Evolutionary conservation across 192 early-diverging fungal species (phyloP), one percentile per base, ranked within the genome.

Genomic region (Mortierella alpina): DNA sequence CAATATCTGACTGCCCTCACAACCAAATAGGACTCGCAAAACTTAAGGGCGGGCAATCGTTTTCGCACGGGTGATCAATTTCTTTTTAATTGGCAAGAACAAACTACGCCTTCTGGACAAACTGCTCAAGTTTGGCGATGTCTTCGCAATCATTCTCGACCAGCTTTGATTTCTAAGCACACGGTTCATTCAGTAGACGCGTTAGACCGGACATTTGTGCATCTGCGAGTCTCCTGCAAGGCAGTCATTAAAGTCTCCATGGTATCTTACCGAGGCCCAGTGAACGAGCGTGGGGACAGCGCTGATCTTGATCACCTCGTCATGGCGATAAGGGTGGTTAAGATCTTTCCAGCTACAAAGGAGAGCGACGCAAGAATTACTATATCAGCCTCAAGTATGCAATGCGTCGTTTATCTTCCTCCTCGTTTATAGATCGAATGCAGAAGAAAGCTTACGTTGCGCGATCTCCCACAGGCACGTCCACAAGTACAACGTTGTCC

Each of bases 211-310:
- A 31, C 31, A 31, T 31, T 31, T 31, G 1, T 31, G 31, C 31
- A 31, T 3, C 31, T 31, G 31, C 31, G 31, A 31, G 31, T 31
- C 31, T 31, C 31, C 31, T 31, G 31, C 31, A 31, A 31, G 3
- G 31, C 31, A 31, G 31, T 3, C 31, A 31, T 31, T 31, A 18
- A 55, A 8, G n/a, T 1, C 3, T n/a, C 22, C 15, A 20, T 18
- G 22, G 12, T 18, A 42, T 53, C 73, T 48, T 76, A 76, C 74
- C 15, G 74, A 69, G 45, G 41, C 50, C 74, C 74, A 76, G 48
- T 69, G 67, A 42, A 76, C 74, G 18, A 76, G 74, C 18, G 74
- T 76, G 13, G 74, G 74, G 22, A 76, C 74, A 20, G 66, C 60
- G 11, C 14, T 64, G 47, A 76, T 76, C 66, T 68, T 76, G 67